A percentile compares a stretch with the other conserved stretches of the same genome.
These are phyloP conservation scores for Cercophora samala DNA, from an alignment of 495 filamentous ascomycete species.

Conservation along the genomic window DNA sequence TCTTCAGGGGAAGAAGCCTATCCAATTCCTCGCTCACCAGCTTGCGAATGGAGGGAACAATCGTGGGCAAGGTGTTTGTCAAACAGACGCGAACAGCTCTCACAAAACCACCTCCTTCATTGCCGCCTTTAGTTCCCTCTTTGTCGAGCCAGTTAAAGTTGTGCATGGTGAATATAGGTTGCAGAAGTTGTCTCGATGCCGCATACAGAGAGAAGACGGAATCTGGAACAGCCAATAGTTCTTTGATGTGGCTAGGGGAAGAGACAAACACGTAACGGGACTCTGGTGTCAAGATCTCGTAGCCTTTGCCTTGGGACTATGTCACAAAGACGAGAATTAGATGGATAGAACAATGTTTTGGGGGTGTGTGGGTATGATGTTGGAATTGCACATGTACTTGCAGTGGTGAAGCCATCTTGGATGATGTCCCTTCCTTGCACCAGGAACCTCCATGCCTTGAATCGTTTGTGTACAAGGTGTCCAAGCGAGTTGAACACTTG, in stretches of 20 bases:
- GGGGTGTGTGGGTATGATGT: no score
- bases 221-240: background rate
- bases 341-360: no score
- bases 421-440: background rate
- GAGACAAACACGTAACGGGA: background rate
- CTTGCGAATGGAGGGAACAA: background rate
- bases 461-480: background rate
- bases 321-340: no score
- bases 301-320: background rate
- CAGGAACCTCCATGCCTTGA: background rate
- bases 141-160: slow-evolving; percentile 4
- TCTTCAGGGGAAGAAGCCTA: no score
- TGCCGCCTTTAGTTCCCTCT: background rate
- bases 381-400: no score
- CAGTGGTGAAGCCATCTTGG: background rate
- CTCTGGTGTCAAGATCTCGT: background rate
- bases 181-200: slow-evolving; percentile 6
- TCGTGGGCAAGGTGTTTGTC: background rate
- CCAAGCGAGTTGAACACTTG: no score
- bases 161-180: slow-evolving; percentile 10
- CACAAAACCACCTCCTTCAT: background rate
- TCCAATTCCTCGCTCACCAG: no score
- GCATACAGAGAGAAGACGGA: background rate
- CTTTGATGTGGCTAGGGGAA: background rate
- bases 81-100: background rate